These are phyloP conservation scores for Pichia cabralensis DNA, from an alignment of 805 yeast genomes.

Conservation along the genomic window DNA sequence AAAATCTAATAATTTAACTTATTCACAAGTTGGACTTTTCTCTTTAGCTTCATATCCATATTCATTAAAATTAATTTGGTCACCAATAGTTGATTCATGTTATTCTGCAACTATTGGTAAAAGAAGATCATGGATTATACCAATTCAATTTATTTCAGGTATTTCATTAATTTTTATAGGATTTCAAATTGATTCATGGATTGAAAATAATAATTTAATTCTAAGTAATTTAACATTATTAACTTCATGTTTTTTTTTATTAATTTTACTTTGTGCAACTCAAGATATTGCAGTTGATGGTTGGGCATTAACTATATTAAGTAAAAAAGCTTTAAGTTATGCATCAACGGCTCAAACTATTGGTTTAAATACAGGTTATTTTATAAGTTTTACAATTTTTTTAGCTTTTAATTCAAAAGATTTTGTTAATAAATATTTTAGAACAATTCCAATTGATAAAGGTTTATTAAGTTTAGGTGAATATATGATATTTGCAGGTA, in stretches of 20 bases:
- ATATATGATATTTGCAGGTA: conserved; percentile 73
- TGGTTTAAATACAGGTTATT: conserved; percentile 90
- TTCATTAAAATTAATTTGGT: conserved; percentile 86
- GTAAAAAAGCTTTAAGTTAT: conserved; percentile 68
- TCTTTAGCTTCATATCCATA: conserved; percentile 92
- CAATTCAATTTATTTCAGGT: conserved; percentile 79
- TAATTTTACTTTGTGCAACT: conserved; percentile 88
- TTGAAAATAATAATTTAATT: conserved; percentile 35
- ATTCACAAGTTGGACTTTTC: conserved; percentile 84
- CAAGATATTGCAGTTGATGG: conserved; percentile 99
- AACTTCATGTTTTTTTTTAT: conserved; percentile 60
- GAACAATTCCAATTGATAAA: conserved; percentile 45
- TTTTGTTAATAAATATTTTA: conserved; percentile 77
- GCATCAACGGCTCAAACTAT: conserved; percentile 97
- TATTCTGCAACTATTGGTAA: conserved; percentile 64
- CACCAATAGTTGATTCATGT: conserved; percentile 89
- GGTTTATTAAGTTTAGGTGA: conserved; percentile 68
- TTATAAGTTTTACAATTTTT: conserved; percentile 83
- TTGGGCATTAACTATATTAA: conserved; percentile 89
- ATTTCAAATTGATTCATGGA: conserved; percentile 35
- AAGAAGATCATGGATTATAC: conserved; percentile 88
- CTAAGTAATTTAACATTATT: conserved; percentile 38
- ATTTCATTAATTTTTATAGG: conserved; percentile 61
- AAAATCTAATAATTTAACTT: conserved; percentile 65
- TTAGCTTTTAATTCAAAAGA: conserved; percentile 86